Evolutionary conservation across 108 stramenopile genomes (phyloP).

Genomic region (Nannochloropsis salina): DNA sequence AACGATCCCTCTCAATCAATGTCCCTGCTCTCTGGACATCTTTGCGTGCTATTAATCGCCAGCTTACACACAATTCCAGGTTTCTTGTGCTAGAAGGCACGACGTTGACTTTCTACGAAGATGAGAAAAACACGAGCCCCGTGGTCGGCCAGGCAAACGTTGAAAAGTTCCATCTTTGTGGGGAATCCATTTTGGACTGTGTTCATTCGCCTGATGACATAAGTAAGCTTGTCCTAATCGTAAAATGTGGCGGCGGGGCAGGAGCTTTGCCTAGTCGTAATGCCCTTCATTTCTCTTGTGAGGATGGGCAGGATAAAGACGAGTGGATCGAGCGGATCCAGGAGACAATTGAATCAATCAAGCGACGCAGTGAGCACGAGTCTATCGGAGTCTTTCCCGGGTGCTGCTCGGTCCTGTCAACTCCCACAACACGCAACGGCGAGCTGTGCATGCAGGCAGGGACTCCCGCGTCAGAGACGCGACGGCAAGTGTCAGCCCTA

Average conservation of each 20-base stretch:
- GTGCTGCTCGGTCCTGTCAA: background rate
- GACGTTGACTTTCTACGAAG: background rate
- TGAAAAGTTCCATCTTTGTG: background rate
- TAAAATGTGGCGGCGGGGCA: background rate
- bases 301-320: background rate
- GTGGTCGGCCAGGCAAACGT: background rate
- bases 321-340: constrained; percentile 2
- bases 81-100: background rate
- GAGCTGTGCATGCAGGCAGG: background rate
- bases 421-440: background rate
- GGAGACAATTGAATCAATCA: background rate
- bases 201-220: background rate
- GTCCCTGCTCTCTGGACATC: background rate
- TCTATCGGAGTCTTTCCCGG: background rate
- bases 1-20: background rate
- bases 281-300: background rate
- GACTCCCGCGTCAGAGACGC: background rate
- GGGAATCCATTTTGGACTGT: background rate
- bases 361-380: background rate
- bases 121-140: background rate
- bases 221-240: background rate
- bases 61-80: background rate
- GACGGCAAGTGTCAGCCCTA: background rate
- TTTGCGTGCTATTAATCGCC: background rate
- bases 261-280: background rate